A percentile compares a stretch with the other conserved stretches of the same genome.
phyloP scores from a whole-genome alignment of 768 basidiomycete species.

The Trametes gibbosa region DNA sequence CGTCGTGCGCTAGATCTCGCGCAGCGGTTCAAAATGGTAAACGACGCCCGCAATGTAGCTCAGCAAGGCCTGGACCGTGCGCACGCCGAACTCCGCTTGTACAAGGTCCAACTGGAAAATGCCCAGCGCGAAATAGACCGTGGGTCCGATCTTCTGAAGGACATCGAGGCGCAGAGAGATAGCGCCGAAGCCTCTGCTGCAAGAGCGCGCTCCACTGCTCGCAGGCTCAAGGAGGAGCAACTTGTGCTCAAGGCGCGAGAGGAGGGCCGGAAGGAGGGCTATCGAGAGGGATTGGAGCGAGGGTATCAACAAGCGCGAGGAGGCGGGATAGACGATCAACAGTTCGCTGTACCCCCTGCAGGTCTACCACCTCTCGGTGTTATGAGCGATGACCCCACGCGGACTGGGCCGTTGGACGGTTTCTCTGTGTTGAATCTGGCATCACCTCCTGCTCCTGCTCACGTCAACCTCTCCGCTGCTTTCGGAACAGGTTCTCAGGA shows the following conservation, averaged over 20 bases:
- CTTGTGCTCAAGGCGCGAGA: conserved; percentile 40
- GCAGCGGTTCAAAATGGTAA: conserved; percentile 38
- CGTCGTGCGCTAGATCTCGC: conserved; percentile 47
- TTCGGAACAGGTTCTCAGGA: neutral
- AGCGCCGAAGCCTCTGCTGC: conserved; percentile 47
- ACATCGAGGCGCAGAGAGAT: conserved; percentile 40
- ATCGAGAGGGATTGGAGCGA: conserved; percentile 37
- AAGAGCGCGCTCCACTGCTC: conserved; percentile 42
- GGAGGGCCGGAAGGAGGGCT: conserved; percentile 42
- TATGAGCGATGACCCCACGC: neutral
- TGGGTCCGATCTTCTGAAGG: conserved; percentile 42
- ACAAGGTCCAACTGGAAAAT: conserved; percentile 44
- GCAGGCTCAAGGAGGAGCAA: conserved; percentile 42
- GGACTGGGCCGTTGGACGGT: conserved; percentile 13
- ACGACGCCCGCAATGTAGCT: conserved; percentile 37
- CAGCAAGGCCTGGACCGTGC: conserved; percentile 38
- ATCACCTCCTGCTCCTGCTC: conserved; percentile 7
- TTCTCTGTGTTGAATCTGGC: conserved; percentile 14
- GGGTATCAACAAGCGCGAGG: conserved; percentile 24
- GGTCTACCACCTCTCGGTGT: neutral
- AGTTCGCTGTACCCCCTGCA: conserved; percentile 12
- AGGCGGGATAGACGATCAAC: neutral
- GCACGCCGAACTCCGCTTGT: conserved; percentile 43
- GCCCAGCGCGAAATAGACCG: conserved; percentile 44
- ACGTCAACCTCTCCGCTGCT: neutral